Evolutionary conservation across 2,329 filamentous ascomycete genomes (phyloP), one percentile per base, ranked within the genome.

Genomic region (Paracamarosporium sp.): DNA sequence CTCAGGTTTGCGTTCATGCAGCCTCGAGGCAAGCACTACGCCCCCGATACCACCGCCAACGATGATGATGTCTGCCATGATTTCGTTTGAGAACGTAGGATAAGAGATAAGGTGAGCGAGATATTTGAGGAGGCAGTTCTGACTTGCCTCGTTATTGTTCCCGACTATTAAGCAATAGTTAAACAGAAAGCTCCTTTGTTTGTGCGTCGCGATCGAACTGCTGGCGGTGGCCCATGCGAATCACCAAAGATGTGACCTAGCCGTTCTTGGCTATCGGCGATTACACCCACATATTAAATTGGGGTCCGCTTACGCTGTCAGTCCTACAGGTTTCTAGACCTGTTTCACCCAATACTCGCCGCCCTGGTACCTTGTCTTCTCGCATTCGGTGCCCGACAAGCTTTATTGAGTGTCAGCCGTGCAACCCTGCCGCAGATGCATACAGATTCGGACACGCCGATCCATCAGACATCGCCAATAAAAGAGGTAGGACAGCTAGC

Each of bases 21-120:
- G 62, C 22, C 70, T 70, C 48, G 75, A 71, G 52, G 71, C 69
- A 6, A 75, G 55, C 12, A 69, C 71, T 36, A 51, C 53, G 43
- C 67, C 73, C 40, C 61, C 66, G 40, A 57, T 63, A 15, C 72
- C 72, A 28, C 71, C 72, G 4, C 74, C 71, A 4, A 71, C 56
- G 25, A 76, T 68, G 44, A 76, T 65, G 27, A 66, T 27, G 51
- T 67, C 62, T 7, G 58, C 48, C 64, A 67, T 67, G 43, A 50
- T 41, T 24, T 41, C 17, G 20, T 17, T 15, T 7, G 33, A 35
- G 12, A n/a, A 15, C 4, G 13, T 35, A n/a, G 33, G 8, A 5
- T 35, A n/a, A 15, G 33, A 15, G 7, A 35, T n/a, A 15, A n/a
- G 33, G 13, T n/a, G 15, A 35, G 17, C 6, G 15, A 35, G 3